Evolutionary conservation across 2,329 filamentous ascomycete genomes (phyloP).

Genomic region (Alternaria postmessia): DNA sequence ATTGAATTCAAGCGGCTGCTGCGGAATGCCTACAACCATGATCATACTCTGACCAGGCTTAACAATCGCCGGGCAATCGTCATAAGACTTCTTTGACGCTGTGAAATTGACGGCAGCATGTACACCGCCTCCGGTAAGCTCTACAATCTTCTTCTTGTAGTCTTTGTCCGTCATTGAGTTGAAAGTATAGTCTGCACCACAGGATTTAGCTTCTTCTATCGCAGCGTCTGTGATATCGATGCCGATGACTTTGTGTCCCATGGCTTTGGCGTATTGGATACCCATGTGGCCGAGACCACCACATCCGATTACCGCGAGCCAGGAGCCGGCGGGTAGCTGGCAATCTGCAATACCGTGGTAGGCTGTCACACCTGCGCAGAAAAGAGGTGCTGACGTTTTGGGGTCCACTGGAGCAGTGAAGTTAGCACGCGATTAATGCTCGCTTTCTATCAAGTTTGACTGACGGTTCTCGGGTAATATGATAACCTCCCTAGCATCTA

Average conservation of each 20-base stretch:
- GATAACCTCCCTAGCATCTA: slow-evolving; percentile 41
- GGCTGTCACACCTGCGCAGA: slow-evolving; percentile 45
- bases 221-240: slow-evolving; percentile 41
- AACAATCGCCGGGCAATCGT: slow-evolving; percentile 43
- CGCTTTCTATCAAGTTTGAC: slow-evolving; percentile 3
- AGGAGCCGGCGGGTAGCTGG: slow-evolving; percentile 36
- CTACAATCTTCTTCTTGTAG: slow-evolving; percentile 40
- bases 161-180: slow-evolving; percentile 40
- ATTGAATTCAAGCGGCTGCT: slow-evolving; percentile 42
- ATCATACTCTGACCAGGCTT: slow-evolving; percentile 40
- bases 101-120: slow-evolving; percentile 46
- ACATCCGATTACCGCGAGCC: slow-evolving; percentile 42
- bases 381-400: slow-evolving; percentile 38
- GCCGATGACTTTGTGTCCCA: slow-evolving; percentile 44
- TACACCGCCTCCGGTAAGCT: slow-evolving; percentile 40
- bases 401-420: slow-evolving; percentile 29
- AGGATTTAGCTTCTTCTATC: slow-evolving; percentile 41
- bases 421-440: slow-evolving; percentile 2
- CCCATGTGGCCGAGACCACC: slow-evolving; percentile 46
- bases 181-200: slow-evolving; percentile 44
- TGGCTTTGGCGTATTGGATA: slow-evolving; percentile 45
- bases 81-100: slow-evolving; percentile 43
- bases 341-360: slow-evolving; percentile 43
- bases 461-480: slow-evolving; percentile 38
- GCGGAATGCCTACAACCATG: slow-evolving; percentile 48